Conservation (phyloP, 371 early-diverging fungal species). For the Mucor mucedo region DNA sequence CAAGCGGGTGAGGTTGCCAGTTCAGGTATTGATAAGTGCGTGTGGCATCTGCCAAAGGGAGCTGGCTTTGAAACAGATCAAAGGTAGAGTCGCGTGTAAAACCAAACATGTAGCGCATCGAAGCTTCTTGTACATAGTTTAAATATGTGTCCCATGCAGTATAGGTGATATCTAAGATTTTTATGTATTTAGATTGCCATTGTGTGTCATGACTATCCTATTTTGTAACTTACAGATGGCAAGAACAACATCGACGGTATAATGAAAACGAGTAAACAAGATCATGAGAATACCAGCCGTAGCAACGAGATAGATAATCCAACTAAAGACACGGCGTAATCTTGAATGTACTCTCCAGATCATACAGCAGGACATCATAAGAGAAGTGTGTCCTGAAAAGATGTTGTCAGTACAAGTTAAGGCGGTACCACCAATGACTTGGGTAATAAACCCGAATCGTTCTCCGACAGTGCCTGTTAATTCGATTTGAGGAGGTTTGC, state of each 20-base stretch:
- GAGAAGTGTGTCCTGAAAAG: slow-evolving; percentile 75
- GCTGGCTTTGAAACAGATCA: slow-evolving; percentile 32
- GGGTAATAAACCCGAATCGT: slow-evolving; percentile 36
- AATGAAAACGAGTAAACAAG: slow-evolving; percentile 70
- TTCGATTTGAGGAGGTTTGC: slow-evolving; percentile 47
- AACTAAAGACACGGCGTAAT: slow-evolving; percentile 49
- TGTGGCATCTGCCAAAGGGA: slow-evolving; percentile 24
- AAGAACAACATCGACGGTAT: slow-evolving; percentile 72
- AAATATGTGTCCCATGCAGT: slow-evolving; percentile 43
- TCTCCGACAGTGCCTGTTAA: slow-evolving; percentile 30
- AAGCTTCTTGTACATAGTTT: slow-evolving; percentile 36
- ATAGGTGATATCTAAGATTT: slow-evolving; percentile 39
- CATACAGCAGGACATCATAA: slow-evolving; percentile 64
- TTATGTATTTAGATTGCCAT: background rate
- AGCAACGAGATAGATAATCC: slow-evolving; percentile 57
- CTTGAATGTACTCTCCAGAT: slow-evolving; percentile 69
- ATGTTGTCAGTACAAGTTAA: slow-evolving; percentile 77
- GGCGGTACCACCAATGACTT: slow-evolving; percentile 33
- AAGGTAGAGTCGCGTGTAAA: slow-evolving; percentile 30
- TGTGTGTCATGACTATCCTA: background rate
- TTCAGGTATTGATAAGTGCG: slow-evolving; percentile 33
- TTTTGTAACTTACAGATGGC: slow-evolving; percentile 59
- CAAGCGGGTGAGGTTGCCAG: slow-evolving; percentile 42
- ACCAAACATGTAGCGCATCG: slow-evolving; percentile 38
- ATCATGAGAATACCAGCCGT: slow-evolving; percentile 60